Percentiles rank a stretch among this genome's conserved stretches.
phyloP scores from a whole-genome alignment of 1,284 basidiomycete genomes.

The Tetrapyrgos nigripes region DNA sequence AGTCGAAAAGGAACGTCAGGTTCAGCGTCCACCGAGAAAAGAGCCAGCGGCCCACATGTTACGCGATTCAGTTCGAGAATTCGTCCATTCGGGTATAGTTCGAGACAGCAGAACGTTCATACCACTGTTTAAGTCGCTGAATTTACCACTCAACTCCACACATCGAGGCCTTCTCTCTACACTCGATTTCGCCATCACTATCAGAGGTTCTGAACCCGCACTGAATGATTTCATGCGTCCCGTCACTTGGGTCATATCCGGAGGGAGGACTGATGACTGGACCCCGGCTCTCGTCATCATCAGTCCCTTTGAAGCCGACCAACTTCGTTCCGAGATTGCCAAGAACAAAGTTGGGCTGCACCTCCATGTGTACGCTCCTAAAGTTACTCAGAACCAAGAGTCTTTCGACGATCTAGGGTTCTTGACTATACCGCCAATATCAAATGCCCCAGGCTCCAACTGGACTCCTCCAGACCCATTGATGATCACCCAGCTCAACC shows the following conservation, averaged over 20 bases:
- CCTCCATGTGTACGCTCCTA: constrained; percentile 50
- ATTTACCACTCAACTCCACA: no score
- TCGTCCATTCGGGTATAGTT: constrained; percentile 33
- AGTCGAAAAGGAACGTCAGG: constrained; percentile 45
- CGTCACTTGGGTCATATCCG: constrained; percentile 26
- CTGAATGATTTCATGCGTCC: constrained; percentile 42
- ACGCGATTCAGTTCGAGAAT: constrained; percentile 29
- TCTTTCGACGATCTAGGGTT: constrained; percentile 42
- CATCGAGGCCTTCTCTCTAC: no score
- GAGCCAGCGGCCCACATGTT: constrained; percentile 30
- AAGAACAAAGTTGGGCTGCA: constrained; percentile 36
- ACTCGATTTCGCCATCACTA: constrained; percentile 40
- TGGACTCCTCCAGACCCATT: constrained; percentile 25
- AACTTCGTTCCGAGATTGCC: constrained; percentile 43
- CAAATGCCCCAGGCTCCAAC: constrained; percentile 7
- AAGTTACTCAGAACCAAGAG: constrained; percentile 37
- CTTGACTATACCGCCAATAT: not conserved
- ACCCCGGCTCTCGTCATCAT: constrained; percentile 39
- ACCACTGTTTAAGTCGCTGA: constrained; percentile 22
- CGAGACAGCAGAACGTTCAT: constrained; percentile 14
- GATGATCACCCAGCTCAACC: constrained; percentile 42
- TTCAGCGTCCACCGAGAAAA: constrained; percentile 39
- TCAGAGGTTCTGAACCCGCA: constrained; percentile 24
- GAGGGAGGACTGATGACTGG: not conserved
- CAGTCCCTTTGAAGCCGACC: constrained; percentile 52